These are phyloP conservation scores for Cladorrhinum samala DNA, from an alignment of 495 filamentous ascomycete genomes.

Conservation along the genomic window DNA sequence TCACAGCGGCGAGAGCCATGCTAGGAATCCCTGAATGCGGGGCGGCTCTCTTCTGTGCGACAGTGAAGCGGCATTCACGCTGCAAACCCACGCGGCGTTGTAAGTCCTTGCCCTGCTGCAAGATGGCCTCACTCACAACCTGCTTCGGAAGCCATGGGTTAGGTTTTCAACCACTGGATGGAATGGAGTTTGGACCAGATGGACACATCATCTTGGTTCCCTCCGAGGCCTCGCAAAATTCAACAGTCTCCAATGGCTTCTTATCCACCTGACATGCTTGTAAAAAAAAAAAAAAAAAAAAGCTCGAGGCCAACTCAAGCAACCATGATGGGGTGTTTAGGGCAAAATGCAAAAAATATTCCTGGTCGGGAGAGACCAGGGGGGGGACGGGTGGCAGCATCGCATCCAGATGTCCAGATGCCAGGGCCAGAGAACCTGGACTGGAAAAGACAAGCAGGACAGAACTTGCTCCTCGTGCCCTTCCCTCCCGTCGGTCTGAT, in stretches of 20 bases:
- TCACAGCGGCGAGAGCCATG: neutral
- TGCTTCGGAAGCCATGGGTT: too few species aligned
- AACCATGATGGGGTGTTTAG: neutral
- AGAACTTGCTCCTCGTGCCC: slow-evolving; percentile 12
- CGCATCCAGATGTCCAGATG: too few species aligned
- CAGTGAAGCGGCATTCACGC: neutral
- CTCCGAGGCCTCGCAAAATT: slow-evolving; percentile 8
- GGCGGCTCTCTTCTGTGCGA: neutral
- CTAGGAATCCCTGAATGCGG: neutral
- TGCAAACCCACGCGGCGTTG: neutral
- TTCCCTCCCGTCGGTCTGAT: slow-evolving; percentile 11
- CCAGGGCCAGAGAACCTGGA: too few species aligned
- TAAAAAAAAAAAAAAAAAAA: neutral
- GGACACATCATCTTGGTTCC: neutral
- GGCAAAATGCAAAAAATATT: neutral
- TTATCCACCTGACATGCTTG: neutral
- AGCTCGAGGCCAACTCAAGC: neutral
- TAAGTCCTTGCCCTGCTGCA: slow-evolving; percentile 3
- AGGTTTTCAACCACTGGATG: too few species aligned
- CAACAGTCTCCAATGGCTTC: neutral
- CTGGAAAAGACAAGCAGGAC: too few species aligned
- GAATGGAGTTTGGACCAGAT: neutral
- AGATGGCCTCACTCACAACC: slow-evolving; percentile 1
- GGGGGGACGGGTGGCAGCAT: neutral
- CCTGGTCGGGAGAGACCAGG: neutral